Conservation (phyloP, 140 eudicot species). For the Oenanthe javanica region DNA sequence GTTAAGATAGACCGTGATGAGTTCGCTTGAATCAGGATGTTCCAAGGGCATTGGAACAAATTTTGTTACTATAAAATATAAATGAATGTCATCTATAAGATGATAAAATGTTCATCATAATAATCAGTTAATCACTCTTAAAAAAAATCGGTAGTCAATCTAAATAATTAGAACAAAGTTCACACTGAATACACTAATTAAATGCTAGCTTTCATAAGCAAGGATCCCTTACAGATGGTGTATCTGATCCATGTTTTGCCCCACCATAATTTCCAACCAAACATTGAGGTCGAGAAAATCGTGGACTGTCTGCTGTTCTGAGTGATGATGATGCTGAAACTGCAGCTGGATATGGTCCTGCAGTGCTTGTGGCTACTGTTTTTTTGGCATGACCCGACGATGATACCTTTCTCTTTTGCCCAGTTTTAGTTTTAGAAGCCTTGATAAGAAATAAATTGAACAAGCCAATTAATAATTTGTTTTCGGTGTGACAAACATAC, state of each 20-base stretch:
- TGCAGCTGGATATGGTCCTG: constrained; percentile 20
- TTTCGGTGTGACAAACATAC: neutral
- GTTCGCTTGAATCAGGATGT: neutral
- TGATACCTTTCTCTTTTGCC: constrained; percentile 41
- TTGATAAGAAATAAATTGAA: neutral
- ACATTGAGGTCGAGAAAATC: constrained; percentile 22
- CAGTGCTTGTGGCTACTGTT: constrained; percentile 22
- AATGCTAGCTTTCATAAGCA: neutral
- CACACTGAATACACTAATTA: neutral
- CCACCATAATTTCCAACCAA: constrained; percentile 10
- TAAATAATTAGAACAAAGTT: neutral
- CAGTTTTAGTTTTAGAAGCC: constrained; percentile 26
- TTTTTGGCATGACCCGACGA: constrained; percentile 33
- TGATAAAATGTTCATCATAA: neutral
- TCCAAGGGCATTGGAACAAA: neutral
- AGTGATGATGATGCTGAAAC: constrained; percentile 24
- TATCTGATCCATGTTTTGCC: constrained; percentile 9
- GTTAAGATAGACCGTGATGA: neutral
- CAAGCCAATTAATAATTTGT: neutral
- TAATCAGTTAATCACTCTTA: neutral
- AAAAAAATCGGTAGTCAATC: neutral
- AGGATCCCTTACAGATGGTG: constrained; percentile 21
- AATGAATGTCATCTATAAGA: neutral
- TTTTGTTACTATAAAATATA: neutral
- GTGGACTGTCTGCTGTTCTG: constrained; percentile 34